A percentile compares a stretch with the other conserved stretches of the same genome.
phyloP scores from a whole-genome alignment of 2,329 filamentous ascomycete species.

The Myotisia sp. region DNA sequence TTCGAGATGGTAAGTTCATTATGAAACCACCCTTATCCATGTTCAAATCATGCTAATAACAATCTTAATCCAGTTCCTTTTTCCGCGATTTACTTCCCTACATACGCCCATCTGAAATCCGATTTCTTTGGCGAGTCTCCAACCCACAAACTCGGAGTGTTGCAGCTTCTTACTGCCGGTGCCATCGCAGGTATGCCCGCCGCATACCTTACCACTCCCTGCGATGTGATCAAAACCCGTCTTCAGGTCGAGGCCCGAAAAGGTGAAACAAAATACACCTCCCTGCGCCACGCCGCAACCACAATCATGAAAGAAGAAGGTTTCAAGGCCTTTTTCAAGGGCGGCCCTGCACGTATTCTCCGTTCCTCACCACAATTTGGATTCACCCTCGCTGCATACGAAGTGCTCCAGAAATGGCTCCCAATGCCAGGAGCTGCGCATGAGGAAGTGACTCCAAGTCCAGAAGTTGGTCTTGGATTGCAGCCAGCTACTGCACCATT shows the following conservation, averaged over 20 bases:
- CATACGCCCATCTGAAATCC: conserved; percentile 85
- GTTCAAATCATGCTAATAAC: too few species aligned
- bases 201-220: conserved; percentile 89
- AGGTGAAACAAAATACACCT: conserved; percentile 77
- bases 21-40: too few species aligned
- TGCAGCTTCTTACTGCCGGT: conserved; percentile 85
- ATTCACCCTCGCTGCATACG: conserved; percentile 91
- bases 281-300: conserved; percentile 67
- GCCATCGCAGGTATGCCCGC: conserved; percentile 88
- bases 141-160: conserved; percentile 72
- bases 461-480: conserved; percentile 51
- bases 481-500: conserved; percentile 49
- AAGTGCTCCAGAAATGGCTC: conserved; percentile 67
- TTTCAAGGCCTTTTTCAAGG: conserved; percentile 96
- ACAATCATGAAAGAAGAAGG: conserved; percentile 85
- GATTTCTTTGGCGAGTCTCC: conserved; percentile 84
- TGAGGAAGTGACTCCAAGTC: conserved; percentile 41
- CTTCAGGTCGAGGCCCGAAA: conserved; percentile 95
- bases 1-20: conserved; percentile 54
- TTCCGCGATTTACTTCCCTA: conserved; percentile 97
- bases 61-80: conserved; percentile 58
- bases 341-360: conserved; percentile 84
- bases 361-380: conserved; percentile 95
- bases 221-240: conserved; percentile 97
- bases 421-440: conserved; percentile 57